Percentiles rank a stretch among this genome's conserved stretches.
Conservation (phyloP, 1,284 basidiomycete species). For the Apiotrichum mycotoxinovorans region DNA sequence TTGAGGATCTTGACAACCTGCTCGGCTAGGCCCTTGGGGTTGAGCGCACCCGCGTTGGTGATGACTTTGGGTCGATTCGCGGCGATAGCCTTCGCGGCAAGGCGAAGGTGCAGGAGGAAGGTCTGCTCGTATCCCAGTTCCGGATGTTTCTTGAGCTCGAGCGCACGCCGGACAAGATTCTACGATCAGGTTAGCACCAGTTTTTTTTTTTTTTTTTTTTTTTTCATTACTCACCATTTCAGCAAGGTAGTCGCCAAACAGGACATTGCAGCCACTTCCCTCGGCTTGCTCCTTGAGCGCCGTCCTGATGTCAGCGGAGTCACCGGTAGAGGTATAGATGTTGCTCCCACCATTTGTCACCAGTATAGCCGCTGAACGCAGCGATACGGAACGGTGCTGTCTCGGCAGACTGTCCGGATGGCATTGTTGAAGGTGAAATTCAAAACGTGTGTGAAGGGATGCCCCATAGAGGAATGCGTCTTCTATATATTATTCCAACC, state of each 20-base stretch:
- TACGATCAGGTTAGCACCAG: not conserved
- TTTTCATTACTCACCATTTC: conserved; percentile 14
- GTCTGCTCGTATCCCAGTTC: conserved; percentile 20
- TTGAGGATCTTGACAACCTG: conserved; percentile 8
- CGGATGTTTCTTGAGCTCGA: conserved; percentile 18
- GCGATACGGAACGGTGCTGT: conserved; percentile 16
- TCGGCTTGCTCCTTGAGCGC: conserved; percentile 15
- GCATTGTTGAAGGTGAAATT: not conserved
- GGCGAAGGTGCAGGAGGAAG: conserved; percentile 20
- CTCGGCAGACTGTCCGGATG: not conserved
- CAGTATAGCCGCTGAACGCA: conserved; percentile 16
- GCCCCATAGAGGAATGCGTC: not conserved
- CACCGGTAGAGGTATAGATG: not conserved
- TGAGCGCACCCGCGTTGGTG: conserved; percentile 26
- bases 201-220: too few relatives aligned
- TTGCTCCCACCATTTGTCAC: conserved; percentile 6
- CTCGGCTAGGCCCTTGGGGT: conserved; percentile 19
- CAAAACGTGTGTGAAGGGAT: not conserved
- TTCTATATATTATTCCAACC: not conserved
- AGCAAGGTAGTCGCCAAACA: conserved; percentile 25
- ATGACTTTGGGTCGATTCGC: conserved; percentile 17
- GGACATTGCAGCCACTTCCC: conserved; percentile 7
- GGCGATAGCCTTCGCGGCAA: conserved; percentile 15
- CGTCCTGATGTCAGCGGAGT: not conserved
- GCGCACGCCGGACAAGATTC: conserved; percentile 22